phyloP scores from a whole-genome alignment of 2,329 filamentous ascomycete species.

The Cryphonectria japonica region DNA sequence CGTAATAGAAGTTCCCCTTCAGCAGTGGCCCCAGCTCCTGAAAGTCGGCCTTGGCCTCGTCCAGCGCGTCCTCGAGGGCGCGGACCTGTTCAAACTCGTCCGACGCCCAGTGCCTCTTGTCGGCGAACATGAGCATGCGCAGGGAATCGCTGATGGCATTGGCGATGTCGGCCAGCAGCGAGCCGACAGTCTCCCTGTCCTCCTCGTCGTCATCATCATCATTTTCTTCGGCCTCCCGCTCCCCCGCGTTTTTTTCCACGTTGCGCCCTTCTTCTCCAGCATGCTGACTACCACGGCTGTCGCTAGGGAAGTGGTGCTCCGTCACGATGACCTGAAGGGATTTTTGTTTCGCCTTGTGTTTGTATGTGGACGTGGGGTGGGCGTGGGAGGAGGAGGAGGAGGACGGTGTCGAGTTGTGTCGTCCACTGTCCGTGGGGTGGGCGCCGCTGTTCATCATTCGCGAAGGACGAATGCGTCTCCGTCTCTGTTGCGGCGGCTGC shows the following conservation, averaged over 20 bases:
- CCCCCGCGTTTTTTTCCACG: background rate
- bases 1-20: conserved; percentile 61
- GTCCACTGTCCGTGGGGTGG: conserved; percentile 8
- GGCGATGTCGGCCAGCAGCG: conserved; percentile 61
- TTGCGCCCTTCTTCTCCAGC: background rate
- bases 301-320: background rate
- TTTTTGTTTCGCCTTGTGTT: conserved; percentile 1
- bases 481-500: conserved; percentile 16
- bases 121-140: conserved; percentile 58
- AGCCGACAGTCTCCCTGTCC: conserved; percentile 55
- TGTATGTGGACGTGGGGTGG: background rate
- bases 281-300: background rate
- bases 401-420: conserved; percentile 6
- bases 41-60: conserved; percentile 64
- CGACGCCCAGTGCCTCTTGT: conserved; percentile 61
- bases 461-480: conserved; percentile 6
- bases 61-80: conserved; percentile 57
- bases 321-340: conserved; percentile 13
- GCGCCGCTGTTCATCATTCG: conserved; percentile 29
- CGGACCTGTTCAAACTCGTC: conserved; percentile 64
- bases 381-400: background rate
- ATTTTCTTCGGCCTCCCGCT: background rate
- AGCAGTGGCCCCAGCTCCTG: conserved; percentile 60
- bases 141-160: conserved; percentile 56
- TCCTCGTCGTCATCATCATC: background rate